Evolutionary conservation across 495 filamentous ascomycete genomes (phyloP), one percentile per base, ranked within the genome.

Genomic region (Penicillium lividum): DNA sequence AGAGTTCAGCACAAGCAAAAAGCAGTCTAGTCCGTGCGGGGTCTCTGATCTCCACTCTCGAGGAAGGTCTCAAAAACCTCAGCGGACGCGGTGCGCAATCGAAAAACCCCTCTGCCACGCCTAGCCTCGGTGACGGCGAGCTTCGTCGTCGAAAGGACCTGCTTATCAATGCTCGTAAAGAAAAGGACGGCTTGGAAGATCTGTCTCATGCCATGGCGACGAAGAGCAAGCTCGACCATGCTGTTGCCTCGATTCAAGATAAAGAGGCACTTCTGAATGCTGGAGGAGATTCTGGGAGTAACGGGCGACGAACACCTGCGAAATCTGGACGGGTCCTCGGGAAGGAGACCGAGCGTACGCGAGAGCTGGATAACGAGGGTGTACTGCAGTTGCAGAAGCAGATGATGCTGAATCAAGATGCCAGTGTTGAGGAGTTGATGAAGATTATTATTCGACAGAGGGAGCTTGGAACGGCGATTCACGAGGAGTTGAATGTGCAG

Each of bases 341-440:
- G 0, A 87, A 88, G 46, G 94, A 99, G 73, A 98, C 91, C 43
- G 90, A 92, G 57, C 79, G 82, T 56, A 98, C 94, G 46, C 76
- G 93, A 40, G 92, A 96, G 75, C 74, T 94, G 56, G 94, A 97
- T 68, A 99, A 99, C 66, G 75, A 84, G 31, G 94, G 93, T 0
- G 89, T 99, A 42, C 59, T 97, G 68, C 86, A 92, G 79, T 70
- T 98, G 67, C 92, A 97, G 71, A 75, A 82, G 58, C 85, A 93
- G 70, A 83, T 88, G 69, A 95, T 98, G 85, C 55, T 82, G 40
- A 86, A 93, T 62, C 94, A 99, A 72, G 94, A 99, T 63, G 69
- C 85, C 68, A 86, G 88, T 60, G 86, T 98, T 33, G 82, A 89
- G 58, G 82, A 86, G 63, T 71, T 98, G 68, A 80, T 83, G 30